phyloP scores from a whole-genome alignment of 1,139 yeast species.

The Yamadazyma blattariae region DNA sequence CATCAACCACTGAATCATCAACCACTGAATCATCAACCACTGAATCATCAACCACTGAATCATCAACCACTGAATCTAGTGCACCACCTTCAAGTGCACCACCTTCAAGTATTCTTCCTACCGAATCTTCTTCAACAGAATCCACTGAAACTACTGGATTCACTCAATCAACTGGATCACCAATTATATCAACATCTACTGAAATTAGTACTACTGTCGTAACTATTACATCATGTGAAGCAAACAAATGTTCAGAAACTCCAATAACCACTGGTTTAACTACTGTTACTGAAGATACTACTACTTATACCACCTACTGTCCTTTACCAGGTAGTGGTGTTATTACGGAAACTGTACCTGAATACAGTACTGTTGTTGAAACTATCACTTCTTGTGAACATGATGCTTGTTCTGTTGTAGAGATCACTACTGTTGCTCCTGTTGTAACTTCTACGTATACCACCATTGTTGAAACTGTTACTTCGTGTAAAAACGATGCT shows the following conservation, averaged over 20 bases:
- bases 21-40: neutral
- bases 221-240: constrained; percentile 49
- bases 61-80: too few relatives aligned
- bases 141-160: neutral
- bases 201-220: constrained; percentile 16
- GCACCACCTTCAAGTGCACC: neutral
- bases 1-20: constrained; percentile 2
- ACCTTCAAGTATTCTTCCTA: neutral
- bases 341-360: neutral
- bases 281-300: constrained; percentile 22
- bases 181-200: neutral
- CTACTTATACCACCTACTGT: constrained; percentile 12
- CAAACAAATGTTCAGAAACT: constrained; percentile 26
- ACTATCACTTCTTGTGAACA: neutral
- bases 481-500: neutral
- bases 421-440: neutral
- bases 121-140: neutral
- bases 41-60: neutral
- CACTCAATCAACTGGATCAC: too few relatives aligned
- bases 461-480: neutral
- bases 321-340: constrained; percentile 1
- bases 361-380: neutral
- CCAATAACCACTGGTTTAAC: constrained; percentile 38
- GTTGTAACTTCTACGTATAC: neutral
- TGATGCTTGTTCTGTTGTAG: neutral